Percentiles rank a stretch among this genome's conserved stretches.
Evolutionary conservation across 1,139 yeast species (phyloP).

Genomic region (Kodamaea derodonti): DNA sequence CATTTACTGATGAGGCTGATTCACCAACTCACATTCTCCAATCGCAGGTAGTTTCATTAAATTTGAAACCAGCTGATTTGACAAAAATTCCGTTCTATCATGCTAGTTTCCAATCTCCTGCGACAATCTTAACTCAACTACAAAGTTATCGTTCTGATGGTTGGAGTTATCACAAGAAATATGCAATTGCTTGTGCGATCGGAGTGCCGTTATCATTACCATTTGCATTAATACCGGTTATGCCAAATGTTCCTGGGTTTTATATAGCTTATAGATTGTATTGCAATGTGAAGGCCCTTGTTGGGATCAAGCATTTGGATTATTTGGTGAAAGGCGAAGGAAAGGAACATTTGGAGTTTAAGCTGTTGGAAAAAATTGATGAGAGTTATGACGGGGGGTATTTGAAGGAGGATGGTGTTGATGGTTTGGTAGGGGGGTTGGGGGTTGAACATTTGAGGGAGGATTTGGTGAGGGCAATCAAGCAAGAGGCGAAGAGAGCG

Average conservation of each 20-base stretch:
- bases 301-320: constrained; percentile 69
- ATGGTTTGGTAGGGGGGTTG: constrained; percentile 24
- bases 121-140: constrained; percentile 32
- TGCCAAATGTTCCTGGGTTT: constrained; percentile 95
- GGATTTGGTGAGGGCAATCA: constrained; percentile 43
- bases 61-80: constrained; percentile 30
- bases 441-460: constrained; percentile 35
- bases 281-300: constrained; percentile 76
- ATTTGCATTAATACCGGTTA: constrained; percentile 72
- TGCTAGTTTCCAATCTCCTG: constrained; percentile 33
- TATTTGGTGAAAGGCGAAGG: constrained; percentile 35
- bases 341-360: constrained; percentile 20
- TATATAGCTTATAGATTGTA: constrained; percentile 78
- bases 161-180: constrained; percentile 28
- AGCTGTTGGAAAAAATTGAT: constrained; percentile 17
- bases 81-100: constrained; percentile 43
- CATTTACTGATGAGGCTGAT: too few relatives aligned
- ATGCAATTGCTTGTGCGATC: constrained; percentile 45
- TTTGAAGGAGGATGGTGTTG: constrained; percentile 29
- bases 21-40: constrained; percentile 13
- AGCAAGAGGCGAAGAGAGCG: too few relatives aligned
- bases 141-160: constrained; percentile 24
- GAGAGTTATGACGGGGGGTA: constrained; percentile 18
- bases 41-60: constrained; percentile 26
- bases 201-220: constrained; percentile 81